Conservation (phyloP, 2,329 filamentous ascomycete species). For the Calonectria pteridis region DNA sequence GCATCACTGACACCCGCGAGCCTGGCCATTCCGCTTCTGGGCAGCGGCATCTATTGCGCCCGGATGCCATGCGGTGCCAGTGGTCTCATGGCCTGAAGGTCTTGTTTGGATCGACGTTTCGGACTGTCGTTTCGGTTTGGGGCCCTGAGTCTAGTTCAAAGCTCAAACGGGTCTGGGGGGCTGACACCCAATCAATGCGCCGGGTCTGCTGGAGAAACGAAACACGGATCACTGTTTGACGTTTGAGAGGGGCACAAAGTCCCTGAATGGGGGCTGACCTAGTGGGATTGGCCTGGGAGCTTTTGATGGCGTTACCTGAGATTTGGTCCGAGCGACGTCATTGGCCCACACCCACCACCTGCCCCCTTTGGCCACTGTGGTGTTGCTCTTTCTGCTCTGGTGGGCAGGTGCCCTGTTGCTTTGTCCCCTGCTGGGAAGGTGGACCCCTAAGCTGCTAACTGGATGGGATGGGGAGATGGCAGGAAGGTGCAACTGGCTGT, state of each 20-base stretch:
- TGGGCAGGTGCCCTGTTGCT: not conserved
- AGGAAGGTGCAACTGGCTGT: not conserved
- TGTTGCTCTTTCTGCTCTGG: not conserved
- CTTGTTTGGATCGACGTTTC: constrained; percentile 27
- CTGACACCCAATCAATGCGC: constrained; percentile 6
- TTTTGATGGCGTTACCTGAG: constrained; percentile 7
- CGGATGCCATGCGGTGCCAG: not conserved
- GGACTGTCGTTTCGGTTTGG: constrained; percentile 27
- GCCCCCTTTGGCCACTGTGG: not conserved
- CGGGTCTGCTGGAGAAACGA: constrained; percentile 18
- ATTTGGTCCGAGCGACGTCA: constrained; percentile 7
- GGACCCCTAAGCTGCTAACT: not conserved
- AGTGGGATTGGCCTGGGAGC: not conserved
- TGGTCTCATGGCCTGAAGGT: constrained; percentile 15
- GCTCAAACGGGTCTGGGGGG: constrained; percentile 12
- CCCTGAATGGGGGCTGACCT: not conserved
- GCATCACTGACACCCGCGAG: not conserved
- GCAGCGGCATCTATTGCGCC: not conserved
- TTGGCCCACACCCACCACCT: constrained; percentile 11
- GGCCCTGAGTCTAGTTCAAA: constrained; percentile 18
- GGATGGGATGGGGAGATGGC: not conserved
- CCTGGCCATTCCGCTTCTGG: not conserved
- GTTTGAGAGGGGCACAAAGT: constrained; percentile 14
- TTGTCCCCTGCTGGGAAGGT: not conserved
- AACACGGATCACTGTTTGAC: constrained; percentile 30